A percentile compares a stretch with the other conserved stretches of the same genome.
Conservation (phyloP, 176 grass and related monocot species). For the Paspalum vaginatum region DNA sequence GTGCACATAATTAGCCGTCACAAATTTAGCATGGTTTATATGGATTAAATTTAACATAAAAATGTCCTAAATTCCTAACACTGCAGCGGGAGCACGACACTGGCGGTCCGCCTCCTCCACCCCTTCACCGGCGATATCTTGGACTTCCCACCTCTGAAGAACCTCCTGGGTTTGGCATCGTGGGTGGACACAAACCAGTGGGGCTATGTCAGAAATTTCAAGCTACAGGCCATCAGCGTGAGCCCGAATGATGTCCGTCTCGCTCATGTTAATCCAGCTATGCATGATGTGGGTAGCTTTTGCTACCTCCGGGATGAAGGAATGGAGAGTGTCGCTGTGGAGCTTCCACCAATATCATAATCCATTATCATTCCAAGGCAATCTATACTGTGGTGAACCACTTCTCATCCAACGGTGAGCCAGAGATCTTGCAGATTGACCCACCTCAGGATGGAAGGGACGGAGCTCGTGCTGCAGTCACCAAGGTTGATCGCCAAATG, state of each 20-base stretch:
- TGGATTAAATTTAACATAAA: no score
- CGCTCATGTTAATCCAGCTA: not conserved
- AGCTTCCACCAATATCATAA: not conserved
- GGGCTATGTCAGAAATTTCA: not conserved
- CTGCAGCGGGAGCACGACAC: no score
- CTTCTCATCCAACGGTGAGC: fast-evolving
- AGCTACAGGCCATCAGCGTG: not conserved
- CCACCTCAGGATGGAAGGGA: not conserved
- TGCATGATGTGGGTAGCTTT: not conserved
- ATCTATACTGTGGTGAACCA: not conserved
- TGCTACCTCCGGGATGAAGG: not conserved
- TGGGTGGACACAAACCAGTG: no score
- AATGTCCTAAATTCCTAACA: no score
- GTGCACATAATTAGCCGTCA: no score
- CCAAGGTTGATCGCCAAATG: not conserved
- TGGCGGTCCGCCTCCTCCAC: no score
- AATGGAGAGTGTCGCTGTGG: not conserved
- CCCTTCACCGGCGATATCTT: no score
- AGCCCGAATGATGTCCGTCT: not conserved
- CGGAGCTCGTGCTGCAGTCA: not conserved
- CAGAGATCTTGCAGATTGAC: not conserved
- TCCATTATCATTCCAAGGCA: not conserved
- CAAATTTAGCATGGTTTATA: no score
- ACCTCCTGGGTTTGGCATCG: no score
- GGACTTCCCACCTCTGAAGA: no score